These are phyloP conservation scores for Telfairia occidentalis DNA, from an alignment of 331 rosid genomes.

Conservation along the genomic window DNA sequence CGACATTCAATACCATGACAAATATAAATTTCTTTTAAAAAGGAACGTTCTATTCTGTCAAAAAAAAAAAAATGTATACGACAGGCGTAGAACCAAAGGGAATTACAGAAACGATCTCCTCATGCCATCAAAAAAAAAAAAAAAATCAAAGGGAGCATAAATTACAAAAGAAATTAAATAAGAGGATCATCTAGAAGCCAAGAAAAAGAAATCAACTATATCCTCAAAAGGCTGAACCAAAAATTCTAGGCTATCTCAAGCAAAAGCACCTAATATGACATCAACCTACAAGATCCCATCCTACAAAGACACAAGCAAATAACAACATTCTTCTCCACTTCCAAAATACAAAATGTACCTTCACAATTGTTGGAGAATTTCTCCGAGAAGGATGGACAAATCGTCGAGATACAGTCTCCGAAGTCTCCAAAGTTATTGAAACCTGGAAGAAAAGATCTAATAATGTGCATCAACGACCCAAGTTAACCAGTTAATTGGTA, in stretches of 20 bases:
- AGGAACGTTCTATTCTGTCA: not conserved
- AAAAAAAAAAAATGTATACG: not conserved
- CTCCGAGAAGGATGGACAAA: conserved; percentile 84
- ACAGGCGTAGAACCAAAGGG: not conserved
- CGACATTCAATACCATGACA: not conserved
- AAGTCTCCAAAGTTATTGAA: conserved; percentile 76
- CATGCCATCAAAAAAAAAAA: not conserved
- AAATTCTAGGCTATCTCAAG: not conserved
- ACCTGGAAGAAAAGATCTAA: conserved; percentile 36
- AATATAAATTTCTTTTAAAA: not conserved
- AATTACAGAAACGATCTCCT: not conserved
- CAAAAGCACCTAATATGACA: not conserved
- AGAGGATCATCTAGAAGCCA: not conserved
- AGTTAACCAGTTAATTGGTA: conserved; percentile 3
- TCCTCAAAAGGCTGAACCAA: not conserved
- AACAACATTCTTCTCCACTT: not conserved
- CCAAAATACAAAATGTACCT: conserved; percentile 29
- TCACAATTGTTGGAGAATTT: conserved; percentile 87
- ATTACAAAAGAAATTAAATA: not conserved
- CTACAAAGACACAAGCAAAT: not conserved
- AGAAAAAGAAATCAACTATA: not conserved
- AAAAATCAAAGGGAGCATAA: not conserved
- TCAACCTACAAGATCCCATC: not conserved
- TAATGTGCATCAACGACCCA: conserved; percentile 16
- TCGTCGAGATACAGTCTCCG: conserved; percentile 68